phyloP scores from a whole-genome alignment of 257 asterid genomes.

The Plectranthus barbatus region DNA sequence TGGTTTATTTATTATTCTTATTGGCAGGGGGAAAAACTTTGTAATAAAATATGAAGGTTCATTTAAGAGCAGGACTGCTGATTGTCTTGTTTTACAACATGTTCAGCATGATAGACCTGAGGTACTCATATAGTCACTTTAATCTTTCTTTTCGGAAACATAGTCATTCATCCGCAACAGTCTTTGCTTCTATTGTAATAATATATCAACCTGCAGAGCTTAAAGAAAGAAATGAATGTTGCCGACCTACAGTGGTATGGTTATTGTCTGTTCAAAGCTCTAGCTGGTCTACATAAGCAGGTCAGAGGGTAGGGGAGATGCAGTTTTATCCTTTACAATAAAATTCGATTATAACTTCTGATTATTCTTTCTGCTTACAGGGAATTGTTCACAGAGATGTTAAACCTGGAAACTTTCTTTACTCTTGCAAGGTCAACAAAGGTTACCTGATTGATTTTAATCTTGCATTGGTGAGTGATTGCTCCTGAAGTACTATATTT shows the following conservation, averaged over 20 bases:
- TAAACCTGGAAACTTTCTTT: constrained; percentile 95
- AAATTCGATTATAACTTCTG: constrained; percentile 1
- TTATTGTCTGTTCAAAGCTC: constrained; percentile 86
- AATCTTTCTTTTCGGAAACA: constrained; percentile 11
- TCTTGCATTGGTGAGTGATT: constrained; percentile 77
- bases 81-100: constrained; percentile 80
- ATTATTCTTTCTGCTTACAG: constrained; percentile 34
- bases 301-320: constrained; percentile 31
- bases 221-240: constrained; percentile 62
- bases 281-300: constrained; percentile 84
- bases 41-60: constrained; percentile 79
- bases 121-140: constrained; percentile 39
- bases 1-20: constrained; percentile 11
- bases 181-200: constrained; percentile 9
- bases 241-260: constrained; percentile 78
- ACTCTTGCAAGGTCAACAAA: constrained; percentile 63
- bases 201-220: constrained; percentile 35
- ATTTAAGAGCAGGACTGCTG: constrained; percentile 50
- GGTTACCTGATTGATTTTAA: constrained; percentile 94
- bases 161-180: background rate
- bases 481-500: constrained; percentile 1
- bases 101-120: constrained; percentile 92
- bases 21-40: constrained; percentile 74
- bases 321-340: constrained; percentile 9
- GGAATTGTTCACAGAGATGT: constrained; percentile 93